Conservation (phyloP, 2,329 filamentous ascomycete genomes). For the Neoscytalidium dimidiatum region DNA sequence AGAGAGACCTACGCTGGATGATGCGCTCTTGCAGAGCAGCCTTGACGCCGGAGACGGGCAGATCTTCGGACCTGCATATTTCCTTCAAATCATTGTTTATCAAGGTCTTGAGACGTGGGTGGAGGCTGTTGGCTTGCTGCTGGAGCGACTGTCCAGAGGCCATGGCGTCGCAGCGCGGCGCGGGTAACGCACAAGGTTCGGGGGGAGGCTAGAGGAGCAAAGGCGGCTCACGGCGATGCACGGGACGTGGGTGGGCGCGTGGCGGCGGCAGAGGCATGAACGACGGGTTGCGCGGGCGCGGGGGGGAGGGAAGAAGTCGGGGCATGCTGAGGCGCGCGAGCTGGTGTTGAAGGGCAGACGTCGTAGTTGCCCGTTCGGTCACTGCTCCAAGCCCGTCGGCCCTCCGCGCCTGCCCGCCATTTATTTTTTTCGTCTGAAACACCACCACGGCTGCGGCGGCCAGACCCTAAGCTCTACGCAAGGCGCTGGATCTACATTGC, state of each 20-base stretch:
- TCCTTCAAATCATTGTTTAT: slow-evolving; percentile 70
- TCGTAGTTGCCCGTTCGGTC: slow-evolving; percentile 20
- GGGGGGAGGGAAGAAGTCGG: slow-evolving; percentile 11
- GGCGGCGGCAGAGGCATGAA: slow-evolving; percentile 19
- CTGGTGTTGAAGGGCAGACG: slow-evolving; percentile 17
- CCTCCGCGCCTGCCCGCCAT: background rate
- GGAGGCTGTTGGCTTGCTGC: slow-evolving; percentile 42
- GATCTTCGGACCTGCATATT: slow-evolving; percentile 73
- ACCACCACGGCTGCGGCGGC: too few species aligned
- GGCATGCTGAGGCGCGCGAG: slow-evolving; percentile 17
- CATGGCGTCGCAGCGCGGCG: slow-evolving; percentile 26
- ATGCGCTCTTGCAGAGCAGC: slow-evolving; percentile 77
- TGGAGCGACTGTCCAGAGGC: slow-evolving; percentile 42
- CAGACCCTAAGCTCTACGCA: too few species aligned
- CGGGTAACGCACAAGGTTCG: slow-evolving; percentile 3
- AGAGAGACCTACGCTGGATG: slow-evolving; percentile 64
- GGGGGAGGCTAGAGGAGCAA: background rate
- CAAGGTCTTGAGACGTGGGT: slow-evolving; percentile 54
- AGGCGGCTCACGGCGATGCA: background rate
- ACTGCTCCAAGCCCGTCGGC: slow-evolving; percentile 5
- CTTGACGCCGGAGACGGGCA: slow-evolving; percentile 83
- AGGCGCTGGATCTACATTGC: background rate
- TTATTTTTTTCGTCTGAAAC: too few species aligned
- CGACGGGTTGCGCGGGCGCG: slow-evolving; percentile 13
- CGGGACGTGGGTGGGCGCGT: background rate